phyloP scores from a whole-genome alignment of 2,329 filamentous ascomycete species.

The Blumeria graminis region DNA sequence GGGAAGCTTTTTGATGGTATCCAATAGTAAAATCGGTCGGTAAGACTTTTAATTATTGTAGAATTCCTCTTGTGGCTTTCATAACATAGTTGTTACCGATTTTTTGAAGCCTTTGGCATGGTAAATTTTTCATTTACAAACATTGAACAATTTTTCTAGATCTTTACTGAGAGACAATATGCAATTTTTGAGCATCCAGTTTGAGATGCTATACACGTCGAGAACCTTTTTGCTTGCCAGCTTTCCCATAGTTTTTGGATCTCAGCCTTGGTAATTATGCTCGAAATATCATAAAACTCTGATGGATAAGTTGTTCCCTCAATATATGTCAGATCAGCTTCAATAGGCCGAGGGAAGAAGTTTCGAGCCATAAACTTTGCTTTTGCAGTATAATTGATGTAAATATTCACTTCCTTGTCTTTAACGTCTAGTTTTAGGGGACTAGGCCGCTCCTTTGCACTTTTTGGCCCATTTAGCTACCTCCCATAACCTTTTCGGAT shows the following conservation, averaged over 20 bases:
- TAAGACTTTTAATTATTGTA: neutral
- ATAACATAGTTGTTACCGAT: neutral
- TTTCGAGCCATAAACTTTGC: neutral
- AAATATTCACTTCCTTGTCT: neutral
- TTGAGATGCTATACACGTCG: neutral
- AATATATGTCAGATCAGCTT: neutral
- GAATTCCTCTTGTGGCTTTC: neutral
- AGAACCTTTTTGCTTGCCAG: neutral
- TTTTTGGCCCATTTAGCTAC: neutral
- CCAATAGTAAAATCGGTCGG: neutral
- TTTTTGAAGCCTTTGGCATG: neutral
- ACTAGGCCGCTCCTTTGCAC: neutral
- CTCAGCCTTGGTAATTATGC: neutral
- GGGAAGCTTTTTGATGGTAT: neutral
- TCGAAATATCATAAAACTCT: neutral
- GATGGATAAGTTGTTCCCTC: neutral
- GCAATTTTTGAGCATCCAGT: neutral
- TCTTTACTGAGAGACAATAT: neutral
- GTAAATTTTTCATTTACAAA: neutral
- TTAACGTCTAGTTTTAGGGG: neutral
- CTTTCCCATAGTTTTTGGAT: neutral
- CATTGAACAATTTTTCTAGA: neutral
- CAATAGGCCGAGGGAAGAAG: neutral
- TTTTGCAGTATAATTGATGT: neutral
- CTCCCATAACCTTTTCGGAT: neutral